These are phyloP conservation scores for Nicotiana rustica DNA, from an alignment of 305 asterid genomes.

Conservation along the genomic window DNA sequence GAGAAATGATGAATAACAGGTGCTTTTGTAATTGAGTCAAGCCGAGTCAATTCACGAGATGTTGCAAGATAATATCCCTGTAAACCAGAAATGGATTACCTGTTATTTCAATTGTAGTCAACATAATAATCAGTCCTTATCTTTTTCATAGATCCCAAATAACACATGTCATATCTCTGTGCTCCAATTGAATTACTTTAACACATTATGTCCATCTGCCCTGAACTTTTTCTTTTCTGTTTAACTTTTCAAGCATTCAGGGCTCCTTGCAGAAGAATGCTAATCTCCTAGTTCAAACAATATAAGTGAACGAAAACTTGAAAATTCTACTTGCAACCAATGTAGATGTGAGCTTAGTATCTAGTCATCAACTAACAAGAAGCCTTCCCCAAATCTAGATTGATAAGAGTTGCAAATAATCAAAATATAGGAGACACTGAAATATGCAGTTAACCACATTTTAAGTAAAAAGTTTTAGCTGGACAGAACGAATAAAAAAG, in stretches of 20 bases:
- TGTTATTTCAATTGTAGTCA: background rate
- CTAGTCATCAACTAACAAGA: background rate
- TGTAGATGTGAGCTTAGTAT: slow-evolving; percentile 26
- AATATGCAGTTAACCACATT: background rate
- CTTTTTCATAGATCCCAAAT: background rate
- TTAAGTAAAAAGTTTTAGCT: background rate
- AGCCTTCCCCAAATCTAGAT: background rate
- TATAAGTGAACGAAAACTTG: background rate
- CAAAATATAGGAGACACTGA: background rate
- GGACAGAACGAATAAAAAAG: slow-evolving; percentile 10
- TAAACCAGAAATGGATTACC: slow-evolving; percentile 34
- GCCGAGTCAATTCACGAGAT: slow-evolving; percentile 92
- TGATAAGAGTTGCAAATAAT: background rate
- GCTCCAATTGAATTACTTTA: background rate
- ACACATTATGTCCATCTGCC: slow-evolving; percentile 21
- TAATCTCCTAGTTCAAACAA: background rate
- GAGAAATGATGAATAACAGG: slow-evolving; percentile 97
- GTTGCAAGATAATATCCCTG: slow-evolving; percentile 94
- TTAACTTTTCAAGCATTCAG: background rate
- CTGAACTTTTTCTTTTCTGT: background rate
- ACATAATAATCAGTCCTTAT: background rate
- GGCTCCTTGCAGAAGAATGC: background rate
- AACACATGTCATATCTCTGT: background rate
- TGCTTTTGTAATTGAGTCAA: slow-evolving; percentile 97
- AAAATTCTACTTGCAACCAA: slow-evolving; percentile 4